A percentile compares a stretch with the other conserved stretches of the same genome.
Evolutionary conservation across 208 protist species (phyloP).

Genomic region (Leishmania lainsoni): DNA sequence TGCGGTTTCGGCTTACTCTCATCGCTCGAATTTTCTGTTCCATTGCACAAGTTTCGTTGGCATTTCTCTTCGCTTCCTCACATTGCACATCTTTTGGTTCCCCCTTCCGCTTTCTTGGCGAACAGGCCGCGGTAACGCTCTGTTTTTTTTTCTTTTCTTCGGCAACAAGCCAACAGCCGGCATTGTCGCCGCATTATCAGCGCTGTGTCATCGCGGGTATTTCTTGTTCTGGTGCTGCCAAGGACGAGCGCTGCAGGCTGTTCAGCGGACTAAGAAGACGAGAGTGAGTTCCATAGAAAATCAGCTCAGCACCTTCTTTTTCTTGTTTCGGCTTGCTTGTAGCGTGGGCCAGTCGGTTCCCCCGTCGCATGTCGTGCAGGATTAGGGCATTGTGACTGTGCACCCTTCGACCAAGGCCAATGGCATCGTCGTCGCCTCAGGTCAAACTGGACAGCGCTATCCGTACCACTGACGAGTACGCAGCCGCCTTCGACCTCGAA

Average conservation of each 20-base stretch:
- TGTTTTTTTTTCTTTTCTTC: slow-evolving; percentile 20
- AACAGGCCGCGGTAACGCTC: not conserved
- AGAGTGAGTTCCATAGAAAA: not conserved
- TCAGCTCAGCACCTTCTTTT: not conserved
- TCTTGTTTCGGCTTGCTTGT: not conserved
- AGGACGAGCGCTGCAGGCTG: not conserved
- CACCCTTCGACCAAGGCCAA: not conserved
- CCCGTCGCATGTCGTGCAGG: not conserved
- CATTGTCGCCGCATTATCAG: not conserved
- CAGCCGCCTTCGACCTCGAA: slow-evolving; percentile 87
- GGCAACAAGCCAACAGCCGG: slow-evolving; percentile 10
- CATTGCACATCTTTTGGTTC: not conserved
- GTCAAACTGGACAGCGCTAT: slow-evolving; percentile 30
- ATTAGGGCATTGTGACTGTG: not conserved
- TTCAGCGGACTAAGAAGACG: not conserved
- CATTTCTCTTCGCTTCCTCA: not conserved
- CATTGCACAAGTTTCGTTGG: not conserved
- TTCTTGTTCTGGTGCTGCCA: not conserved
- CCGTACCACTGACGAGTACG: slow-evolving; percentile 84
- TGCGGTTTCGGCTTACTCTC: not conserved
- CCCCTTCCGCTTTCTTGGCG: slow-evolving; percentile 13
- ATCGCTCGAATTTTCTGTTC: not conserved
- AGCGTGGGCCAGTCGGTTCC: not conserved
- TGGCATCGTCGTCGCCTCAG: slow-evolving; percentile 16
- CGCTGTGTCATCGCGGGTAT: not conserved